A percentile compares a stretch with the other conserved stretches of the same genome.
These are phyloP conservation scores for Neurospora intermedia DNA, from an alignment of 495 filamentous ascomycete genomes.

Conservation along the genomic window DNA sequence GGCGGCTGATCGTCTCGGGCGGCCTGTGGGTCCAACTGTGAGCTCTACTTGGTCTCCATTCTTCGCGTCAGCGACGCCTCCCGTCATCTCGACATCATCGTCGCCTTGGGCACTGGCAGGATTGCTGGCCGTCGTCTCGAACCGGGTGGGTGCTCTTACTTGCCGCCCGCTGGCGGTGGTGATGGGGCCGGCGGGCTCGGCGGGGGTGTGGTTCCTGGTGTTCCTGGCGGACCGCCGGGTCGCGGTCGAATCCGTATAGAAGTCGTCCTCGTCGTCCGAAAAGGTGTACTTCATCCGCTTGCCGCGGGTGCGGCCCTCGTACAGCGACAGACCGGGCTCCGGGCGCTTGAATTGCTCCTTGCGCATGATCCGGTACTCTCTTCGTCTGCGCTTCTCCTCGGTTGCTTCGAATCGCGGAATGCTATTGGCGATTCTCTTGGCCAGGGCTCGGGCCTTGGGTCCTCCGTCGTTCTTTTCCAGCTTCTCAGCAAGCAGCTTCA, in stretches of 20 bases:
- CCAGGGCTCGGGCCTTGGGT: conserved; percentile 64
- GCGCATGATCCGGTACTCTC: conserved; percentile 78
- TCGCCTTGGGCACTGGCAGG: conserved; percentile 26
- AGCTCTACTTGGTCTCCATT: conserved; percentile 9
- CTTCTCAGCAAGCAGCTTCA: conserved; percentile 61
- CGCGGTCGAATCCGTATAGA: conserved; percentile 53
- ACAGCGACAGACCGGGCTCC: conserved; percentile 81
- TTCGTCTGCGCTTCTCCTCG: conserved; percentile 89
- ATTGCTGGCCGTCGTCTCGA: conserved; percentile 54
- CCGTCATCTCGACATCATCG: conserved; percentile 16
- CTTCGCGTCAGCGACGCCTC: conserved; percentile 5
- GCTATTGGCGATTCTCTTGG: conserved; percentile 64
- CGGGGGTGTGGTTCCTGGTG: conserved; percentile 59
- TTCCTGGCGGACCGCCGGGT: conserved; percentile 65
- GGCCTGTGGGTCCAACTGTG: conserved; percentile 19
- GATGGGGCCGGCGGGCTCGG: conserved; percentile 59
- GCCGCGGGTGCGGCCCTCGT: conserved; percentile 91
- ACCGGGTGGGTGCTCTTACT: conserved; percentile 61
- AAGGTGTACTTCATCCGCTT: conserved; percentile 95
- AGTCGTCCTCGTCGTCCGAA: conserved; percentile 76
- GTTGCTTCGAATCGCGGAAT: conserved; percentile 91
- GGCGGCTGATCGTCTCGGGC: conserved; percentile 31
- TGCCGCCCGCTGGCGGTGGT: conserved; percentile 87
- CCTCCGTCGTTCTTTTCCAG: conserved; percentile 65
- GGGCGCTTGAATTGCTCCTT: conserved; percentile 83